phyloP scores from a whole-genome alignment of 805 yeast species.

The Lachancea kluyveri region DNA sequence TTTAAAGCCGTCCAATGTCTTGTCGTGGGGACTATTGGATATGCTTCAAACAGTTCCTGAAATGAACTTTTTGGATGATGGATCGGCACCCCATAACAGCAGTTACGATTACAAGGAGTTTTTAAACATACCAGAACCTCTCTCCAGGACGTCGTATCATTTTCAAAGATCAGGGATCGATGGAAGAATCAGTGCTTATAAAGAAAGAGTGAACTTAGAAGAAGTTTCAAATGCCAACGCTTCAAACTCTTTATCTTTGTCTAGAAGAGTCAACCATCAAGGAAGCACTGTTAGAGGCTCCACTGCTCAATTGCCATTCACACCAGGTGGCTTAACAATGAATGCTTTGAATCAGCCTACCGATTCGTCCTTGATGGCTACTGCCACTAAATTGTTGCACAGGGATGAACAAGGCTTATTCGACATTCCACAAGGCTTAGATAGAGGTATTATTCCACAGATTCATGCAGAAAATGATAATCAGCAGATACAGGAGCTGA shows the following conservation, averaged over 20 bases:
- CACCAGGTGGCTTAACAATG: constrained; percentile 74
- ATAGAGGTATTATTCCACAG: constrained; percentile 53
- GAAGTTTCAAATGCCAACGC: constrained; percentile 46
- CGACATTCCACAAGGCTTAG: constrained; percentile 76
- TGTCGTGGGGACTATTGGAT: constrained; percentile 69
- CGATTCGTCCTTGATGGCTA: constrained; percentile 19
- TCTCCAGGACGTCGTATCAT: constrained; percentile 57
- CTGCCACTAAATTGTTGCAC: constrained; percentile 39
- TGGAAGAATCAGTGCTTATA: constrained; percentile 58
- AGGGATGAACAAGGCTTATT: constrained; percentile 70
- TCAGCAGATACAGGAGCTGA: constrained; percentile 19
- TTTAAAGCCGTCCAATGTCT: constrained; percentile 54
- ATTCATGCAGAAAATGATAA: constrained; percentile 11
- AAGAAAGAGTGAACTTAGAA: constrained; percentile 53
- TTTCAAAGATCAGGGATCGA: constrained; percentile 70
- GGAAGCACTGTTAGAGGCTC: constrained; percentile 62
- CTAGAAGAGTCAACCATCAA: constrained; percentile 58
- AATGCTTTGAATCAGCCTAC: constrained; percentile 16
- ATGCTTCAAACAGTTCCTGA: constrained; percentile 54
- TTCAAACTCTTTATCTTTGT: constrained; percentile 65
- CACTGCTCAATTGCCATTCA: constrained; percentile 75
- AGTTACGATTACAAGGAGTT: constrained; percentile 38
- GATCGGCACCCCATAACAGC: constrained; percentile 6
- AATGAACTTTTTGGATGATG: constrained; percentile 20
- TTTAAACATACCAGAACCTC: constrained; percentile 50